Base-by-base conservation (phyloP, 345 rosid genomes). In the Hibiscus tridactylites region DNA sequence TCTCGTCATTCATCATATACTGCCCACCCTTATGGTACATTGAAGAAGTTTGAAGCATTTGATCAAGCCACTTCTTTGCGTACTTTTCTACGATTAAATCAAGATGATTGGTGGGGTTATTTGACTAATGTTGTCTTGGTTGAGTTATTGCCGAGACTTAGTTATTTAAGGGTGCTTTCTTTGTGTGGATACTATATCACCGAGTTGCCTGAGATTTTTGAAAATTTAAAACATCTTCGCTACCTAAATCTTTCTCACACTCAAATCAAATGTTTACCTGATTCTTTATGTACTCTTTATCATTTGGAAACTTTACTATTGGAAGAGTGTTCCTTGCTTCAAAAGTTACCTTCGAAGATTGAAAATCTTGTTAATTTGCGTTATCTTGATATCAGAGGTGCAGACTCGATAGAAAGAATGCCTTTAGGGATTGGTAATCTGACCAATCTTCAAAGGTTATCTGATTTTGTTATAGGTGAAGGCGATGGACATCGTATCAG, bases 291-390 rank as follows among this genome's bases (percentile, higher is more conserved):
- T 68, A 47, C 44, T 57, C 59, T 83, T 74, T 79, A 72, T 11
- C 74, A 77, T 62, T 74, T 85, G 19, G 80, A 85, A 67, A 77
- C 83, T 61, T 69, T 85, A 16, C 39, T 81, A 39, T 42, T 85
- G 35, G 3, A 17, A 1, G 28, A 3, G 6, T 64, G 68, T 10
- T 3, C 0, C 0, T 0, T 1, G 0, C 68, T 64, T 42, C 7
- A 39, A 3, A 19, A 9, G 6, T 21, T 64, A 9, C 68, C 68
- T 0, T 3, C 52, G 5, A 15, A n/a, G 16, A 16, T 37, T 1
- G 28, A 21, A 19, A n/a, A 37, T 64, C 44, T 64, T 6, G 29
- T 39, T 5, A 11, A 64, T 15, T 26, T 64, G 24, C 26, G 17
- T 39, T n/a, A 8, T 39, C 68, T 64, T 39, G 50, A 64, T 13